Conservation (phyloP, 2,329 filamentous ascomycete genomes). For the Phyllachora maydis region DNA sequence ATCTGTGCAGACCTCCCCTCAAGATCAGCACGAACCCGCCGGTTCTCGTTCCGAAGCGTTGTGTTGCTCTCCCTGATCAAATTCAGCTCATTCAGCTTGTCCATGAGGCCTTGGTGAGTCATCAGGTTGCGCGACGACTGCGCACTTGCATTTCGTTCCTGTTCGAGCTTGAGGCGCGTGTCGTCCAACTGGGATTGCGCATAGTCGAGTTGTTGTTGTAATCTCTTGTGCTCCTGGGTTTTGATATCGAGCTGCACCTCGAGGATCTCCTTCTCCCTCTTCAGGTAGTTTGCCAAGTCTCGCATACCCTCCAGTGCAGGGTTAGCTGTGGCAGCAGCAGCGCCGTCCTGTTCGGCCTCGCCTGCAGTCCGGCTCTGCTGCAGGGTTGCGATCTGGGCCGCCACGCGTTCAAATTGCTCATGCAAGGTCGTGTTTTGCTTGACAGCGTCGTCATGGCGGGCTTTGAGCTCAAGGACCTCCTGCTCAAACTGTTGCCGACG, state of each 20-base stretch:
- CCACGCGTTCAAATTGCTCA: conserved; percentile 69
- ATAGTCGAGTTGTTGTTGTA: conserved; percentile 82
- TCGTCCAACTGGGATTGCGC: conserved; percentile 78
- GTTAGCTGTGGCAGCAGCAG: conserved; percentile 27
- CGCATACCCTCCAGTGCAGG: conserved; percentile 56
- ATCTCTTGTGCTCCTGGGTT: conserved; percentile 65
- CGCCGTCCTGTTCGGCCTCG: conserved; percentile 26
- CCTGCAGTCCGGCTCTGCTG: conserved; percentile 49
- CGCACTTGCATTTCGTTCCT: conserved; percentile 60
- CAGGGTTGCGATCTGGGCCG: conserved; percentile 55
- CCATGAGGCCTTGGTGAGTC: conserved; percentile 77
- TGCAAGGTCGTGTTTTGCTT: conserved; percentile 84
- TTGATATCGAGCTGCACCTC: conserved; percentile 92
- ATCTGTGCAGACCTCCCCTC: conserved; percentile 55
- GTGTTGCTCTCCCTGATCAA: conserved; percentile 88
- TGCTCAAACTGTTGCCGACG: conserved; percentile 62
- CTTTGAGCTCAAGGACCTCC: conserved; percentile 61
- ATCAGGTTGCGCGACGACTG: conserved; percentile 54
- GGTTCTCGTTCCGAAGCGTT: conserved; percentile 71
- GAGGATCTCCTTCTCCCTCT: conserved; percentile 91
- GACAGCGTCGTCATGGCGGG: conserved; percentile 63
- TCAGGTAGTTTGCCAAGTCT: conserved; percentile 78
- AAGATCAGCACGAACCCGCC: conserved; percentile 57
- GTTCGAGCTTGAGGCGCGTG: conserved; percentile 67
- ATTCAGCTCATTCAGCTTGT: conserved; percentile 89